Evolutionary conservation across 805 yeast genomes (phyloP).

Genomic region (Lipomyces anomalus): DNA sequence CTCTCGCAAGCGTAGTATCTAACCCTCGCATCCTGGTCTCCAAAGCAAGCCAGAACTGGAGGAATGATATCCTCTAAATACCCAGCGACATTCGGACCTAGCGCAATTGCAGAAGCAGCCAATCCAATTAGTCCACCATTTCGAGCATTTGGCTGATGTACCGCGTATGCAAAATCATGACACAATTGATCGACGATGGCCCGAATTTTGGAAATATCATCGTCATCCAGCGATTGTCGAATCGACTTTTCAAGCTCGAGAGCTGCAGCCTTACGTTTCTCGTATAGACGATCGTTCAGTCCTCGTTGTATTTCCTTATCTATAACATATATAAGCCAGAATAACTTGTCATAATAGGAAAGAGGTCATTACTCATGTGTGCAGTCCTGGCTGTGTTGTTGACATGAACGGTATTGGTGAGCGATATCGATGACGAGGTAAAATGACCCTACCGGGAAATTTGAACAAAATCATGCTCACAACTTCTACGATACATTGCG

Average conservation of each 20-base stretch:
- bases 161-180: slow-evolving; percentile 71
- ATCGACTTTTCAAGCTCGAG: slow-evolving; percentile 61
- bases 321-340: no score
- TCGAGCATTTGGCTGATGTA: slow-evolving; percentile 79
- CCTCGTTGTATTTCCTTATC: slow-evolving; percentile 65
- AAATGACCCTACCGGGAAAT: no score
- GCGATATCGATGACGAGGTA: no score
- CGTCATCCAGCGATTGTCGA: slow-evolving; percentile 56
- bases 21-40: slow-evolving; percentile 96
- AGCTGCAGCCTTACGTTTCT: slow-evolving; percentile 73
- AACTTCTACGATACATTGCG: no score
- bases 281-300: slow-evolving; percentile 66
- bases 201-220: slow-evolving; percentile 55
- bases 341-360: no score
- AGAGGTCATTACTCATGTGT: no score
- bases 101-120: slow-evolving; percentile 92
- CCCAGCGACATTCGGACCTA: slow-evolving; percentile 77
- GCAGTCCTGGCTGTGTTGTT: no score
- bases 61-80: slow-evolving; percentile 82
- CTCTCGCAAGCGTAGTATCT: slow-evolving; percentile 96
- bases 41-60: slow-evolving; percentile 91
- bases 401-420: no score
- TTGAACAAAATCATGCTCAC: no score
- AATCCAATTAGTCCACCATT: slow-evolving; percentile 95
- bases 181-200: slow-evolving; percentile 66